phyloP scores from a whole-genome alignment of 148 eudicot species.

The Vaccinium macrocarpon region DNA sequence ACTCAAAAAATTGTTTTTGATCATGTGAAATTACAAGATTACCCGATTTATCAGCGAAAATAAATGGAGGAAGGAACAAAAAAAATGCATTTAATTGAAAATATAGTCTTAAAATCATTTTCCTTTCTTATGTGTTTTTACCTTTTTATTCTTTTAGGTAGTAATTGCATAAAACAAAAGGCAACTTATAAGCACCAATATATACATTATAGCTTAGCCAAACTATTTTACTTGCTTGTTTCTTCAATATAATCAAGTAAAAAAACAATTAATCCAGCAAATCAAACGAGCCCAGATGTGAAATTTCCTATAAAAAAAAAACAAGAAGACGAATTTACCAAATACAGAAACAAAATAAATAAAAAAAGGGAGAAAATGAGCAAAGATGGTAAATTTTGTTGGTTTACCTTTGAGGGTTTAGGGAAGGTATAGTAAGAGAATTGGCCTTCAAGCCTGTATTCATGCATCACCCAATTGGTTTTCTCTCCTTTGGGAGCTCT shows the following conservation, averaged over 20 bases:
- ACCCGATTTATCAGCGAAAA: too few species aligned
- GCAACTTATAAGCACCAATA: background rate
- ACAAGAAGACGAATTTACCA: too few species aligned
- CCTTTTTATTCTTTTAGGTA: background rate
- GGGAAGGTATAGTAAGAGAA: slow-evolving; percentile 40
- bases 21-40: background rate
- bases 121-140: background rate
- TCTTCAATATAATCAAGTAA: background rate
- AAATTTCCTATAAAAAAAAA: background rate
- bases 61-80: background rate
- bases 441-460: slow-evolving; percentile 50
- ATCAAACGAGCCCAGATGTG: background rate
- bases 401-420: slow-evolving; percentile 33
- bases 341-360: background rate
- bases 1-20: too few species aligned
- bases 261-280: background rate
- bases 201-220: background rate
- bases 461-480: slow-evolving; percentile 63
- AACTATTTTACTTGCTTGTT: background rate
- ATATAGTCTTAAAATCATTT: background rate
- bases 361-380: background rate
- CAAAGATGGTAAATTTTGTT: background rate
- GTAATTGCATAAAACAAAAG: background rate
- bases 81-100: background rate
- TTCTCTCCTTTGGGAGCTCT: slow-evolving; percentile 63